These are phyloP conservation scores for Solanum bulbocastanum DNA, from an alignment of 257 asterid genomes.

Conservation along the genomic window DNA sequence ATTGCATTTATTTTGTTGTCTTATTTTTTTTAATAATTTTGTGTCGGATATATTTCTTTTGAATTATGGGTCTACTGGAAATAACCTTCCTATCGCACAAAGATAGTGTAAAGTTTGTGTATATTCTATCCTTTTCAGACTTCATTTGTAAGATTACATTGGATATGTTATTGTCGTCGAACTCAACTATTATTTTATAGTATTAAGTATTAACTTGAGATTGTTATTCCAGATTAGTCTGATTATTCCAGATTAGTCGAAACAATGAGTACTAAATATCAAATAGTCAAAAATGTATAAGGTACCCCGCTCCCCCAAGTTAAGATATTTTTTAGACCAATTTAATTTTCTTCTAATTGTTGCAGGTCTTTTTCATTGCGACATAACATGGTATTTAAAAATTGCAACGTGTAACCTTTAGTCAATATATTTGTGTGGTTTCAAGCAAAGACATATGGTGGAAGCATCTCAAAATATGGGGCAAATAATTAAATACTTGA, in stretches of 20 bases:
- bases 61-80: background rate
- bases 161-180: too few species aligned
- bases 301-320: background rate
- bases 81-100: background rate
- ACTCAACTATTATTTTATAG: background rate
- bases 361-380: background rate
- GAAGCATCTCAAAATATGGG: background rate
- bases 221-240: too few species aligned
- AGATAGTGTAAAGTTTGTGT: background rate
- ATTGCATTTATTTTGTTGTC: background rate
- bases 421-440: background rate
- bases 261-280: background rate
- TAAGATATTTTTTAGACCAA: background rate
- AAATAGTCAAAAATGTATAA: background rate
- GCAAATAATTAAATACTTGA: background rate
- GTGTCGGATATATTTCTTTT: too few species aligned
- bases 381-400: background rate
- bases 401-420: background rate
- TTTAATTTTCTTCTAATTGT: background rate
- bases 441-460: background rate
- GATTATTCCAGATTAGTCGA: background rate
- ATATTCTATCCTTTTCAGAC: too few species aligned
- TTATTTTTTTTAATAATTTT: too few species aligned
- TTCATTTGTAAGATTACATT: too few species aligned
- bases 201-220: background rate